phyloP scores from a whole-genome alignment of 2,329 filamentous ascomycete species.

The Trichoderma sp. region DNA sequence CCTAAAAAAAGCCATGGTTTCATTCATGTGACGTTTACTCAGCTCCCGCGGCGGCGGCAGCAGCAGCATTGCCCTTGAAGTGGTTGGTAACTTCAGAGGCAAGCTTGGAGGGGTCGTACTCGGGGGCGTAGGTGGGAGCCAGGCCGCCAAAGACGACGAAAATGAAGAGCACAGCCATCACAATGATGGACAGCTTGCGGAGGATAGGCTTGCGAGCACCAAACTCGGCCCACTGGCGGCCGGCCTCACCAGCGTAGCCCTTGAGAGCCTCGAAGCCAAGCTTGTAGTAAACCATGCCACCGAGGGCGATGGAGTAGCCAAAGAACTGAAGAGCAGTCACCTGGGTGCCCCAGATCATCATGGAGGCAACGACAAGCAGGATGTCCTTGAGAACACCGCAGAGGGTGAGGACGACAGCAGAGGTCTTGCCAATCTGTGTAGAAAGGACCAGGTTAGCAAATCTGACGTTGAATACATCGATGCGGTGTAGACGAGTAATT shows the following conservation, averaged over 20 bases:
- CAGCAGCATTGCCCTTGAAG: slow-evolving; percentile 38
- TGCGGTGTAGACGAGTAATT: neutral
- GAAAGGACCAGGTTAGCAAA: slow-evolving; percentile 31
- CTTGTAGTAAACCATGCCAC: slow-evolving; percentile 77
- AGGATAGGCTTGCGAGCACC: slow-evolving; percentile 73
- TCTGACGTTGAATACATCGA: neutral
- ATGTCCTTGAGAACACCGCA: slow-evolving; percentile 89
- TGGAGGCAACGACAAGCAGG: slow-evolving; percentile 75
- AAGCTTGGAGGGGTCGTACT: slow-evolving; percentile 54
- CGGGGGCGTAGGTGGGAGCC: slow-evolving; percentile 60
- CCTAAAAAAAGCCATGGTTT: neutral
- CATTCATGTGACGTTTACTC: slow-evolving; percentile 13
- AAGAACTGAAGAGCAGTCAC: slow-evolving; percentile 77
- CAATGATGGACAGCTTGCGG: slow-evolving; percentile 75
- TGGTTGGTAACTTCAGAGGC: slow-evolving; percentile 51
- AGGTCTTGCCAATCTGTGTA: slow-evolving; percentile 81
- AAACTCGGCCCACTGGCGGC: slow-evolving; percentile 83
- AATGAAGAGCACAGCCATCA: slow-evolving; percentile 60
- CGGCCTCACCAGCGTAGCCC: slow-evolving; percentile 71
- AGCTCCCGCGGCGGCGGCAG: slow-evolving; percentile 7
- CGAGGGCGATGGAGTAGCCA: slow-evolving; percentile 78
- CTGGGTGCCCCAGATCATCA: slow-evolving; percentile 78
- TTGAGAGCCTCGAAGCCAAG: slow-evolving; percentile 81
- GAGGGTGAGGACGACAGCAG: slow-evolving; percentile 80
- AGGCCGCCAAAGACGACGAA: slow-evolving; percentile 71